Evolutionary conservation across 768 basidiomycete species (phyloP).

Genomic region (Exsudoporus frostii): DNA sequence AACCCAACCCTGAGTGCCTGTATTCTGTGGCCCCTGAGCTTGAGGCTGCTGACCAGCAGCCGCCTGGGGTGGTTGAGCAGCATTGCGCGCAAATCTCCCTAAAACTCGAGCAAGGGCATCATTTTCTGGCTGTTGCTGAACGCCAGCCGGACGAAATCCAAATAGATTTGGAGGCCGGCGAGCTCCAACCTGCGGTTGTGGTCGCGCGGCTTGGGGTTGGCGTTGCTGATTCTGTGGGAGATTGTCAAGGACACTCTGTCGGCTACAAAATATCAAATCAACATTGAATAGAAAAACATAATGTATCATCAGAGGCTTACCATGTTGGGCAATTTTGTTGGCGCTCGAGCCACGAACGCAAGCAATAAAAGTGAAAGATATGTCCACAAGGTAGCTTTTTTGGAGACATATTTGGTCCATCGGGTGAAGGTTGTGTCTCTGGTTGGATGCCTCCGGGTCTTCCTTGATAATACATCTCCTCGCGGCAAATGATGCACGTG

Average conservation of each 20-base stretch:
- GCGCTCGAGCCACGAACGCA: constrained; percentile 95
- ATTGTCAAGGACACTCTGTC: constrained; percentile 71
- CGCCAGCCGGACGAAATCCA: constrained; percentile 25
- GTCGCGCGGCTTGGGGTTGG: constrained; percentile 24
- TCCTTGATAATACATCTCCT: constrained; percentile 73
- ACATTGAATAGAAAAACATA: constrained; percentile 2
- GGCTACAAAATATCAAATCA: constrained; percentile 39
- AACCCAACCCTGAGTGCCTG: constrained; percentile 35
- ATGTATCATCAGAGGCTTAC: constrained; percentile 43
- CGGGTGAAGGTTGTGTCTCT: constrained; percentile 30
- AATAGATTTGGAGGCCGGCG: constrained; percentile 32
- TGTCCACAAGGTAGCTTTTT: constrained; percentile 97
- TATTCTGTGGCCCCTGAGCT: constrained; percentile 30
- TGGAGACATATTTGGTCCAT: constrained; percentile 91
- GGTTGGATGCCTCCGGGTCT: constrained; percentile 22
- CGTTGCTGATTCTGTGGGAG: constrained; percentile 33
- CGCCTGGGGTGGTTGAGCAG: constrained; percentile 39
- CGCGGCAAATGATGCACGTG: constrained; percentile 97
- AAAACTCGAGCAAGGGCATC: constrained; percentile 37
- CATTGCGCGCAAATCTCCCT: constrained; percentile 54
- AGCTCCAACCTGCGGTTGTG: constrained; percentile 28
- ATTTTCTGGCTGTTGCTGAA: constrained; percentile 39
- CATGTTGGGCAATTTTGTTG: constrained; percentile 99
- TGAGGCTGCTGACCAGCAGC: constrained; percentile 31
- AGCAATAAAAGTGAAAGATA: constrained; percentile 96